phyloP scores from a whole-genome alignment of 78 protist genomes.

The Dictyostelium brefeldianum region DNA sequence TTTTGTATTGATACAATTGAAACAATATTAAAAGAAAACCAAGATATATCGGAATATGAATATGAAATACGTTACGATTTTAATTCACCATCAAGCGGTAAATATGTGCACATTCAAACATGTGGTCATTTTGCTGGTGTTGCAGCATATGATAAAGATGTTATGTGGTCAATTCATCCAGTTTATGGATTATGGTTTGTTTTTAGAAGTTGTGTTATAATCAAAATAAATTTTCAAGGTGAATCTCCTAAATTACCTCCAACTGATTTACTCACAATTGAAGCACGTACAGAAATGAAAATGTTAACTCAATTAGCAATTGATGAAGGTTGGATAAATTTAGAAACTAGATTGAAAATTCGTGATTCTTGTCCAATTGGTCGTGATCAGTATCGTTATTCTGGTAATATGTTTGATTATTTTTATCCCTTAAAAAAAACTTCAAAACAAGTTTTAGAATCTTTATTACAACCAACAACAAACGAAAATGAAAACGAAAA shows the following conservation, averaged over 20 bases:
- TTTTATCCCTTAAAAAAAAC: conserved; percentile 66
- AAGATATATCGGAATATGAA: neutral
- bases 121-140: conserved; percentile 81
- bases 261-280: neutral
- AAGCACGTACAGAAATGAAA: conserved; percentile 21
- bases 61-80: conserved; percentile 69
- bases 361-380: conserved; percentile 79
- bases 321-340: conserved; percentile 75
- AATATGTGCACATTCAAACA: conserved; percentile 80
- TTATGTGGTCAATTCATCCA: conserved; percentile 80
- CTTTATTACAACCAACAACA: neutral
- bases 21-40: neutral
- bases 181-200: conserved; percentile 82
- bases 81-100: conserved; percentile 62
- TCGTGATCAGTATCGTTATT: conserved; percentile 34
- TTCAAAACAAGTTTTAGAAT: conserved; percentile 36
- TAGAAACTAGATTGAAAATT: conserved; percentile 66
- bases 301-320: conserved; percentile 39
- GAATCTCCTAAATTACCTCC: conserved; percentile 7
- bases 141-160: conserved; percentile 73
- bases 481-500: too few species aligned
- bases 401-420: conserved; percentile 80
- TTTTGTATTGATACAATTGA: conserved; percentile 67
- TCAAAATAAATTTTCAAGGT: conserved; percentile 6
- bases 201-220: conserved; percentile 42